Evolutionary conservation across 164 flowering plant genomes (phyloP).

Genomic region (Vitis riparia): DNA sequence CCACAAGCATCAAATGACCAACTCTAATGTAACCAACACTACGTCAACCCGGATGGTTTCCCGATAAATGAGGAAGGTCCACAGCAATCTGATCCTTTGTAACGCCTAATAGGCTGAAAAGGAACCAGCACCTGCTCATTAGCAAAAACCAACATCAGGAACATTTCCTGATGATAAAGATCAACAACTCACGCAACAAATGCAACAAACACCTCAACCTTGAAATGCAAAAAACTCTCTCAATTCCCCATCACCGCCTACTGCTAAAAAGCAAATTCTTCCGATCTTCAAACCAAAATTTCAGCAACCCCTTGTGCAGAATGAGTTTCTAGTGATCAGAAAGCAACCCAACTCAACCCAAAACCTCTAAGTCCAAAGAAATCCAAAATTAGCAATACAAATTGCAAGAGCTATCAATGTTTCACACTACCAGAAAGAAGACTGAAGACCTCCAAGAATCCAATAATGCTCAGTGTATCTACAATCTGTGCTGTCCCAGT

Average conservation of each 20-base stretch:
- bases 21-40: neutral
- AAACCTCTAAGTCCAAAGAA: neutral
- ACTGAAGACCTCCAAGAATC: neutral
- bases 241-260: neutral
- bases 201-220: slow-evolving; percentile 13
- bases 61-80: slow-evolving; percentile 2
- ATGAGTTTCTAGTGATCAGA: neutral
- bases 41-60: neutral
- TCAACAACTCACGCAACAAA: slow-evolving; percentile 3
- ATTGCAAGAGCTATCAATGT: neutral
- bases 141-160: slow-evolving; percentile 19
- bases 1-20: slow-evolving; percentile 6
- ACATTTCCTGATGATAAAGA: slow-evolving; percentile 3
- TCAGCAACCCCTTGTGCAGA: neutral
- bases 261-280: neutral
- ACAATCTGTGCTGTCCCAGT: neutral
- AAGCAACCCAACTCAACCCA: slow-evolving; percentile 1
- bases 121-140: slow-evolving; percentile 19
- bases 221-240: neutral
- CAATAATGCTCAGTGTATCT: slow-evolving; percentile 4
- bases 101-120: slow-evolving; percentile 4
- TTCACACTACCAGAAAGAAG: neutral
- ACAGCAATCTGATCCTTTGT: slow-evolving; percentile 2
- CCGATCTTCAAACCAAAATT: neutral
- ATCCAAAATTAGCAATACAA: slow-evolving; percentile 3